phyloP scores from a whole-genome alignment of 148 eudicot genomes.

The Vaccinium vitisidaea region DNA sequence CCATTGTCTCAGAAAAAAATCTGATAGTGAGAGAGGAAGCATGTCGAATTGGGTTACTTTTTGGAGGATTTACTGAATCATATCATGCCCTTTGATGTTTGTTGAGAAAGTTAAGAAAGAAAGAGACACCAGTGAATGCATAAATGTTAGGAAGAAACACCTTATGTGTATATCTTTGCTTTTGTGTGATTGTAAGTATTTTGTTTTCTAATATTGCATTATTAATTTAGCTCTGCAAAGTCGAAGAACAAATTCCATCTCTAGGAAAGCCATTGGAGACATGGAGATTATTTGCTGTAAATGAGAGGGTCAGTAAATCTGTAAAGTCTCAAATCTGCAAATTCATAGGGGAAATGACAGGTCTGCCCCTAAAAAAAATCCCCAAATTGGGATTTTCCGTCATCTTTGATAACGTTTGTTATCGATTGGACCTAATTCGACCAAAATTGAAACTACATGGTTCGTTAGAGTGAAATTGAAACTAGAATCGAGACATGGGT shows the following conservation, averaged over 20 bases:
- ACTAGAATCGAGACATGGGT: too few species aligned
- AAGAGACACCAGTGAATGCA: constrained; percentile 82
- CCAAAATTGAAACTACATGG: too few species aligned
- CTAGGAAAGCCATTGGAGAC: constrained; percentile 94
- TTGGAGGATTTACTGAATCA: too few species aligned
- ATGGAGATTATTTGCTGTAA: constrained; percentile 66
- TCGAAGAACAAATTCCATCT: constrained; percentile 89
- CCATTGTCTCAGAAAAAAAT: constrained; percentile 96
- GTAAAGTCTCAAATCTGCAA: too few species aligned
- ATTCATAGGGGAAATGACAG: too few species aligned
- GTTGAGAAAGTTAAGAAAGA: constrained; percentile 54
- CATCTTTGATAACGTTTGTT: too few species aligned
- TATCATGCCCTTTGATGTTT: constrained; percentile 84
- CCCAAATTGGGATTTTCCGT: too few species aligned
- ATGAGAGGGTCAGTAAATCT: too few species aligned
- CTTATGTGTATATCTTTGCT: not conserved
- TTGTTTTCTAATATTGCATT: not conserved
- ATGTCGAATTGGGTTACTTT: too few species aligned
- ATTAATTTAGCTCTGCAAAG: constrained; percentile 68
- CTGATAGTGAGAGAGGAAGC: constrained; percentile 98
- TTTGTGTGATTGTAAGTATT: not conserved
- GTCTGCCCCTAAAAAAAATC: too few species aligned
- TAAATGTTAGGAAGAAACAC: constrained; percentile 40
- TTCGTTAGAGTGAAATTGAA: too few species aligned
- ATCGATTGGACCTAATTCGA: too few species aligned